Base-by-base conservation (phyloP, 441 rosid species). In the Gossypium davidsonii region DNA sequence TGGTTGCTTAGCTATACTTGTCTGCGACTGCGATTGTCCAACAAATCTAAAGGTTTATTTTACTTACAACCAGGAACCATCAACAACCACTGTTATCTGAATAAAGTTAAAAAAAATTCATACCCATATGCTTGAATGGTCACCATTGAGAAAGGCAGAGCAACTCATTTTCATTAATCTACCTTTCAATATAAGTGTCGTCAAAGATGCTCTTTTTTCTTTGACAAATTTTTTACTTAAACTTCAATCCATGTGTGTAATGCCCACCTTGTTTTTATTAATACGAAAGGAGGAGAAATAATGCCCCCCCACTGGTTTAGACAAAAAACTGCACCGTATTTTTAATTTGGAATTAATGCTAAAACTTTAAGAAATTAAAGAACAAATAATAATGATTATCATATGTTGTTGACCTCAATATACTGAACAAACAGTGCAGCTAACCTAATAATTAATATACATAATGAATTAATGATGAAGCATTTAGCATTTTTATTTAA, bases 1-100 rank as follows among this genome's bases (percentile, higher is more conserved):
- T 70, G 49, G 72, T 79, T 68, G 85, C 77, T 79, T 18, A 3
- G 7, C 20, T 71, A 44, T 75, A 0, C 44, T 69, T 81, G 76
- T 81, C 83, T n/a, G 1, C 0, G 82, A 79, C 2, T 53, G 74
- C 1, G 85, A 79, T 74, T 8, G 74, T 72, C 67, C 67, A 84
- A 79, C 83, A 5, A 42, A 58, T 74, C 34, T 60, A 52, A 57
- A 59, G 21, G 53, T 4, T 31, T 51, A 48, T 48, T 28, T 44
- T 37, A 37, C 61, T 20, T 73, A 75, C 18, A 31, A 31, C n/a
- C 70, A 69, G 15, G 69, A 73, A 70, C 31, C 80, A 69, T 53
- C 78, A 63, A 14, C 39, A 25, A 15, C 62, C 66, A 21, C 0
- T 9, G 14, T 9, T n/a, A 74, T 12, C 58, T 70, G 12, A 56